A percentile compares a stretch with the other conserved stretches of the same genome.
phyloP scores from a whole-genome alignment of 441 rosid species.

The Flueggea neowawraea region DNA sequence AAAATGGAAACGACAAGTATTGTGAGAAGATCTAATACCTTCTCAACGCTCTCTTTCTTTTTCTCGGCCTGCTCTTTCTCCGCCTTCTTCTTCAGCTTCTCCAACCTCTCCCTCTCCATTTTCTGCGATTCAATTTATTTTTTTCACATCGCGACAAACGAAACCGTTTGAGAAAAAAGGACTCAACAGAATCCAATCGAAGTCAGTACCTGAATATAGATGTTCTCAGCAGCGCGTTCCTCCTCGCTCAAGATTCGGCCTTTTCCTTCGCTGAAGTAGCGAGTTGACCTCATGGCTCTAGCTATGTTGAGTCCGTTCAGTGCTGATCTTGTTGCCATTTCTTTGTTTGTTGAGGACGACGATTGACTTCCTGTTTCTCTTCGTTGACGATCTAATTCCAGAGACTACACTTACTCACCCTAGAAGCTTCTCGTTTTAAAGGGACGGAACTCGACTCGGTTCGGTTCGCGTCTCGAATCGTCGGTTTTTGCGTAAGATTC shows the following conservation, averaged over 20 bases:
- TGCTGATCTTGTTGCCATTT: conserved; percentile 48
- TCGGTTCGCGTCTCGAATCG: no score
- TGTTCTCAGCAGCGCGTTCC: conserved; percentile 76
- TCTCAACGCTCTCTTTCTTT: conserved; percentile 47
- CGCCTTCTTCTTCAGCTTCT: conserved; percentile 52
- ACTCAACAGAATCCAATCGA: background rate
- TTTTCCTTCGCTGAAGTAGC: conserved; percentile 53
- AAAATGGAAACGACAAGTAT: no score
- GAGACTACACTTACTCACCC: no score
- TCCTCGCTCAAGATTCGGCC: conserved; percentile 81
- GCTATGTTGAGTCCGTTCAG: conserved; percentile 30
- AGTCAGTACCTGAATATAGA: conserved; percentile 63
- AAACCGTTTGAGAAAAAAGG: no score
- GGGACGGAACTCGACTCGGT: no score
- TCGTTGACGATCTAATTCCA: background rate
- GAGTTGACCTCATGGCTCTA: conserved; percentile 45
- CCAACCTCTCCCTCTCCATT: conserved; percentile 84
- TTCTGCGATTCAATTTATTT: conserved; percentile 32
- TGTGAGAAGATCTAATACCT: conserved; percentile 28
- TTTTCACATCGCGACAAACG: background rate
- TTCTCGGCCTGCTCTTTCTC: conserved; percentile 51
- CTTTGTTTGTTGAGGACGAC: background rate
- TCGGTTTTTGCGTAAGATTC: no score
- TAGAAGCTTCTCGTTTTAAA: no score
- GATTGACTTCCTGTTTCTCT: background rate